These are phyloP conservation scores for Daldinia vernicosa DNA, from an alignment of 495 filamentous ascomycete species.

Conservation along the genomic window DNA sequence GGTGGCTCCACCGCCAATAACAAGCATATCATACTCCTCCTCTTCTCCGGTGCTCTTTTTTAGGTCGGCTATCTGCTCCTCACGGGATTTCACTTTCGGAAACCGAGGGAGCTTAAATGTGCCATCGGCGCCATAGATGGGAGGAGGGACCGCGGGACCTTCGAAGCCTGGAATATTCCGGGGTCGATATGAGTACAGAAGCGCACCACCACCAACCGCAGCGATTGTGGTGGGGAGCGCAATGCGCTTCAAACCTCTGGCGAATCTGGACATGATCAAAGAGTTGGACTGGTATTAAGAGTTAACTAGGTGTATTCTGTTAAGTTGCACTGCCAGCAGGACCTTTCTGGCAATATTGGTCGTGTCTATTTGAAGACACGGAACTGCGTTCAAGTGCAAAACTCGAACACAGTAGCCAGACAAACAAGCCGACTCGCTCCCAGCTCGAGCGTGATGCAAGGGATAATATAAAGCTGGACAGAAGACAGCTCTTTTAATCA, in stretches of 20 bases:
- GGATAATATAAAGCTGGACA: not conserved
- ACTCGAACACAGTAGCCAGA: conserved; percentile 13
- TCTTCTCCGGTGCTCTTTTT: conserved; percentile 55
- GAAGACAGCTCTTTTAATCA: conserved; percentile 19
- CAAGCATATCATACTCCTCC: conserved; percentile 80
- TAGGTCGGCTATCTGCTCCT: conserved; percentile 70
- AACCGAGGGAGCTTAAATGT: conserved; percentile 83
- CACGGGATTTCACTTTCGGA: conserved; percentile 75
- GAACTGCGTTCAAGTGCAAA: conserved; percentile 8
- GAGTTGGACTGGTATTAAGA: conserved; percentile 3
- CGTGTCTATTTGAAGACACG: conserved; percentile 16
- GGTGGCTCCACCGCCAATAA: conserved; percentile 94
- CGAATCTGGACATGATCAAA: conserved; percentile 43
- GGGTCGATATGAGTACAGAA: conserved; percentile 84
- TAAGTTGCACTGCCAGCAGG: conserved; percentile 8
- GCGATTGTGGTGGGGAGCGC: conserved; percentile 50
- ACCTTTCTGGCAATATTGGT: conserved; percentile 4
- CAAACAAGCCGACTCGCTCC: not conserved
- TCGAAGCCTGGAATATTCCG: conserved; percentile 87
- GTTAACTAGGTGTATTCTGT: conserved; percentile 1
- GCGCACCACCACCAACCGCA: conserved; percentile 59
- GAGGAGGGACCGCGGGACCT: conserved; percentile 80
- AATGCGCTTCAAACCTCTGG: conserved; percentile 49
- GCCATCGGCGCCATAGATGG: conserved; percentile 79
- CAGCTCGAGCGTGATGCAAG: conserved; percentile 7